Base-by-base conservation (phyloP, 2,329 filamentous ascomycete species). In the Tympanopsis confertula region DNA sequence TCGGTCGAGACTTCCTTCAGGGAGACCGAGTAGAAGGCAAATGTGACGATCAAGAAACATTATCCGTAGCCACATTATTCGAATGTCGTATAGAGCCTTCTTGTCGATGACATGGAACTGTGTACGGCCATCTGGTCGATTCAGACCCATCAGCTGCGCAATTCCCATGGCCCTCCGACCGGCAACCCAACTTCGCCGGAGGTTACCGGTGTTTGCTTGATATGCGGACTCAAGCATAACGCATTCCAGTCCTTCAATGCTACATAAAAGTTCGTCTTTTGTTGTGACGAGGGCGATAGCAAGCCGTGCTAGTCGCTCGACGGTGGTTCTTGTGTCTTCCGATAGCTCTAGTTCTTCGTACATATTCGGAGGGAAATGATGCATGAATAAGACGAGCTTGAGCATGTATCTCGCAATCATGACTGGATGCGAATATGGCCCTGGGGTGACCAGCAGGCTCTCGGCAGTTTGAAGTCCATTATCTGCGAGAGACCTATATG, bases 101-200 rank as follows among this genome's bases (percentile, higher is more conserved):
- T 38, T 35, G 37, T 47, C 35, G 32, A 46, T 36, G 7, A 20
- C 20, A 35, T 41, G 37, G 15, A 22, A 24, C 41, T 13, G 44
- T 47, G 44, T 47, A 42, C 38, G 36, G 5, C n/a, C 35, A 13
- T 24, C 22, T 5, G 35, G 36, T 4, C 50, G 55, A 40, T 66
- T 52, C 3, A 68, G 38, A 0, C 57, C 58, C 50, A 67, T 55
- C 20, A 63, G 39, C 43, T 68, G 63, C 0, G 61, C 64, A 2
- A 60, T 40, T 0, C 41, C 44, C 45, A 65, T 52, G 0, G 62
- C 62, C 35, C 60, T 49, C 3, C 62, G 56, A 17, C 47, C 43
- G 1, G 53, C 48, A 4, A 61, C 30, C 62, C 60, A 66, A 0
- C 54, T 51, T 4, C 52, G 51, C 10, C 61, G 54, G n/a, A 66